phyloP scores from a whole-genome alignment of 2,329 filamentous ascomycete species.

The Nannizziopsis arthrosporioides region DNA sequence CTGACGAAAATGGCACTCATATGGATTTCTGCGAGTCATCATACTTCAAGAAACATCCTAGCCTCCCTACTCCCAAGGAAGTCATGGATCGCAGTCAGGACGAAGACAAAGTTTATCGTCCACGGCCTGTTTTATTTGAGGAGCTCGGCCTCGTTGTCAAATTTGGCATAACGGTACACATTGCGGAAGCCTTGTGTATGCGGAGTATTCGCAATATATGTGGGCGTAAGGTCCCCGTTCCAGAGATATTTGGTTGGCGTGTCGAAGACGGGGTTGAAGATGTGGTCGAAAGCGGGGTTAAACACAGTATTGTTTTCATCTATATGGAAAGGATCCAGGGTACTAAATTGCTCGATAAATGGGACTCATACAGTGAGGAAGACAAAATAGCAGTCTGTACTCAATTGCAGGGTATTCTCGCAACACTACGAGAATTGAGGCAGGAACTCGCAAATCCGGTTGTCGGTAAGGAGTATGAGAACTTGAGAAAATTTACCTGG shows the following conservation, averaged over 20 bases:
- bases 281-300: too few species aligned
- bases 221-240: slow-evolving; percentile 23
- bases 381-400: slow-evolving; percentile 14
- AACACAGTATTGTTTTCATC: too few species aligned
- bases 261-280: slow-evolving; percentile 16
- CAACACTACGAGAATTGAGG: slow-evolving; percentile 19
- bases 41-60: slow-evolving; percentile 15
- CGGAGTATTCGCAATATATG: slow-evolving; percentile 20
- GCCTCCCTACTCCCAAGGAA: slow-evolving; percentile 16
- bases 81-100: slow-evolving; percentile 9
- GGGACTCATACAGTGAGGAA: slow-evolving; percentile 17
- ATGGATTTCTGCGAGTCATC: slow-evolving; percentile 20
- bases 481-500: neutral
- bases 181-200: slow-evolving; percentile 25
- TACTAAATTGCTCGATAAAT: slow-evolving; percentile 20
- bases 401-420: slow-evolving; percentile 13
- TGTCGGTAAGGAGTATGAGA: slow-evolving; percentile 16
- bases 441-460: slow-evolving; percentile 20
- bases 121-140: slow-evolving; percentile 20
- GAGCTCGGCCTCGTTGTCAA: slow-evolving; percentile 26
- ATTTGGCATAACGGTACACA: slow-evolving; percentile 19
- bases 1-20: slow-evolving; percentile 2
- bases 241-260: slow-evolving; percentile 29
- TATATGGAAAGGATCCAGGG: slow-evolving; percentile 26
- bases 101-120: neutral